A percentile compares a stretch with the other conserved stretches of the same genome.
Conservation (phyloP, 2,329 filamentous ascomycete genomes). For the Myriosclerotinia curreyana region DNA sequence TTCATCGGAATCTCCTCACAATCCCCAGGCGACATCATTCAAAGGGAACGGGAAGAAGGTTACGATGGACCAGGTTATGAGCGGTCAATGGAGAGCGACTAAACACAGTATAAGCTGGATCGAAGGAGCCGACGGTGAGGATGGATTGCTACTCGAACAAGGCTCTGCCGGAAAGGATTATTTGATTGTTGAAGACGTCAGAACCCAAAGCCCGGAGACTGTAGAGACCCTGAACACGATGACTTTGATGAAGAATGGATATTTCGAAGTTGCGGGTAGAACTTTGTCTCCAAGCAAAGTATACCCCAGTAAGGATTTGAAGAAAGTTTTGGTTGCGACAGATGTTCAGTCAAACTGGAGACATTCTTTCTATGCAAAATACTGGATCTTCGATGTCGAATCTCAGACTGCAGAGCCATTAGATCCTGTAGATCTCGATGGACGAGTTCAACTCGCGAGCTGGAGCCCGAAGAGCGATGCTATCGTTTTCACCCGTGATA, state of each 20-base stretch:
- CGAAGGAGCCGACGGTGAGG: constrained; percentile 68
- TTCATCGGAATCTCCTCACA: constrained; percentile 60
- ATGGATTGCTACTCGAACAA: constrained; percentile 79
- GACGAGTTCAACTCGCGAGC: constrained; percentile 74
- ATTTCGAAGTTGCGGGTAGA: constrained; percentile 58
- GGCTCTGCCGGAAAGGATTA: constrained; percentile 62
- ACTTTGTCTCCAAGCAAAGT: constrained; percentile 57
- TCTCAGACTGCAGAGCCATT: constrained; percentile 75
- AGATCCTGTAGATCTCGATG: constrained; percentile 63
- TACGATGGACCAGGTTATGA: constrained; percentile 67
- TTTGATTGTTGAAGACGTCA: constrained; percentile 83
- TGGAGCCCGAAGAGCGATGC: constrained; percentile 89
- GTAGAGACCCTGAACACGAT: constrained; percentile 50
- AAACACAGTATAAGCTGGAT: constrained; percentile 74
- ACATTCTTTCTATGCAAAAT: constrained; percentile 80
- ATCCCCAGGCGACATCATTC: constrained; percentile 61
- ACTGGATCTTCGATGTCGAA: constrained; percentile 90
- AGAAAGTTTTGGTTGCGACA: constrained; percentile 80
- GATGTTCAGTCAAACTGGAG: constrained; percentile 76
- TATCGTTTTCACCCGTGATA: constrained; percentile 83
- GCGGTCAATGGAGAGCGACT: constrained; percentile 61
- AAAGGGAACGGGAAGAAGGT: constrained; percentile 68
- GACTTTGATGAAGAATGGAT: constrained; percentile 69
- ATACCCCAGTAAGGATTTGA: constrained; percentile 78
- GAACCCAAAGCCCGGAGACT: constrained; percentile 48